Percentiles rank a stretch among this genome's conserved stretches.
phyloP scores from a whole-genome alignment of 352 stramenopile species.

The Globisporangium rhizosaccharum region DNA sequence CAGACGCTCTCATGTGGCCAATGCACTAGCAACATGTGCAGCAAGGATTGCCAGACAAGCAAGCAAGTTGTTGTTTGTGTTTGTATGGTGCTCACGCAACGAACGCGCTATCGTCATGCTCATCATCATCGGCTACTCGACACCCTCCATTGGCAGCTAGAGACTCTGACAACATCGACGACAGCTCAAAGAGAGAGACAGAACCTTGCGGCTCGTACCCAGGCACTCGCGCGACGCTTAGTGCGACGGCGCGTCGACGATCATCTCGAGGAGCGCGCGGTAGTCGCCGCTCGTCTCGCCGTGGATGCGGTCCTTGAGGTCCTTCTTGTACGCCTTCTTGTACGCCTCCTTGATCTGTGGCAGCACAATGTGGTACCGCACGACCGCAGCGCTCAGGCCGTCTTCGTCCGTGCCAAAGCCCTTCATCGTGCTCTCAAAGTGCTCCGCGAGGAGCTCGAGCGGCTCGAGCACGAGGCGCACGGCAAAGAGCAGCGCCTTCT shows the following conservation, averaged over 20 bases:
- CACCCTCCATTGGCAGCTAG: too few species aligned
- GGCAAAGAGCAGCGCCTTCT: constrained; percentile 59
- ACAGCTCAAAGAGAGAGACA: background rate
- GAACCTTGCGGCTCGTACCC: background rate
- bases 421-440: constrained; percentile 73
- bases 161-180: too few species aligned
- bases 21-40: too few species aligned
- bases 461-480: constrained; percentile 50
- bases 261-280: constrained; percentile 54
- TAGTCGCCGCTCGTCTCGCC: constrained; percentile 75
- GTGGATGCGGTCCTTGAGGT: constrained; percentile 77
- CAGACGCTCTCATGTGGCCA: too few species aligned
- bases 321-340: constrained; percentile 73
- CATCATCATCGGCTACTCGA: too few species aligned
- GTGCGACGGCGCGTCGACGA: constrained; percentile 36
- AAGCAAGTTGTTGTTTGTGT: too few species aligned
- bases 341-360: constrained; percentile 68
- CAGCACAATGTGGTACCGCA: constrained; percentile 79
- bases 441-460: constrained; percentile 52
- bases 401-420: constrained; percentile 58
- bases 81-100: too few species aligned
- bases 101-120: too few species aligned
- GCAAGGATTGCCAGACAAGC: too few species aligned
- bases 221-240: constrained; percentile 2
- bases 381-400: constrained; percentile 26